Evolutionary conservation across 768 basidiomycete species (phyloP), one percentile per base, ranked within the genome.

Genomic region (Krasilnikovozyma curviuscula): DNA sequence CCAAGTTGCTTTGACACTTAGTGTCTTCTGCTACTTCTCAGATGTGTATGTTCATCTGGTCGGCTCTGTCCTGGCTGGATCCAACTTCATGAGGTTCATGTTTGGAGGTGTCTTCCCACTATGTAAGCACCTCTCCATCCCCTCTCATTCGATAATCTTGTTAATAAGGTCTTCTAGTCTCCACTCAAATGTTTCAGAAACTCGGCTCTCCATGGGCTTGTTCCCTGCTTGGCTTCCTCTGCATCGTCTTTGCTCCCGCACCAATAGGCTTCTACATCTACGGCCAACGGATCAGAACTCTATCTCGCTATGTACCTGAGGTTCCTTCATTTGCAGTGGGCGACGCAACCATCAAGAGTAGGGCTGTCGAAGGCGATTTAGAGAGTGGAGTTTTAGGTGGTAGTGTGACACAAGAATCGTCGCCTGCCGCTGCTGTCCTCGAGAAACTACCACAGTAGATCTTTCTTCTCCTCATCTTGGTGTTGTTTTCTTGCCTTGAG

Each of bases 51-150:
- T 23, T 13, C 39, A 31, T 16, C 35, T 24, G n/a, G 40, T 50
- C 37, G 49, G 49, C 5, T 44, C 43, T 3, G 49, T 50, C 27
- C 49, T 50, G n/a, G 49, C 49, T 1, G 49, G 49, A 9, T 23
- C 18, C 29, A 50, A 50, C 37, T 45, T 44, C 37, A 44, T 50
- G 32, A 28, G 49, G 1, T 50, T 50, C 37, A 16, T 14, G 1
- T 29, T 50, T 21, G 49, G 49, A 0, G 49, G 19, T 6, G 18
- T 40, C n/a, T 45, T 45, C 37, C 49, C 49, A 6, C 35, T 50
- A 2, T 50, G n/a, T 18, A 7, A 7, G n/a, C n/a, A 39, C 37
- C n/a, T 18, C 37, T 18, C n/a, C 37, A 9, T 18, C 8, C 37
- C 37, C 37, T 18, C 8, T 39, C 24, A 9, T 39, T 39, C 7